phyloP scores from a whole-genome alignment of 1,284 basidiomycete species.

The Wallemia hederae region DNA sequence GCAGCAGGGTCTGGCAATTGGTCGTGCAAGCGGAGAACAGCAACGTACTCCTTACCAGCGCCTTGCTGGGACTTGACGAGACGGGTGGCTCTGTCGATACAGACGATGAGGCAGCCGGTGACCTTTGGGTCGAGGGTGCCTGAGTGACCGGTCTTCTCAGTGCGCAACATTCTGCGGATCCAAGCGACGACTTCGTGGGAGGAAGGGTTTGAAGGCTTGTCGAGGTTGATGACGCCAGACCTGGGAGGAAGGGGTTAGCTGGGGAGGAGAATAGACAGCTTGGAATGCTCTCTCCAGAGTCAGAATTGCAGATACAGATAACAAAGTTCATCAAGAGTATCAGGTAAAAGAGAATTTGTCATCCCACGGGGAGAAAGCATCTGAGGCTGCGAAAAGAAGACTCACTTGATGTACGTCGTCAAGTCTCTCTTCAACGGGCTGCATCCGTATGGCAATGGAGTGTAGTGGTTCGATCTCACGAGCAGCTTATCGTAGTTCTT shows the following conservation, averaged over 20 bases:
- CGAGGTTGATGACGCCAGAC: conserved; percentile 93
- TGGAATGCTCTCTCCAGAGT: not conserved
- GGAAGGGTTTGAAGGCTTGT: conserved; percentile 98
- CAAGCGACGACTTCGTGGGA: conserved; percentile 99
- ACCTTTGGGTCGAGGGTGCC: conserved; percentile 97
- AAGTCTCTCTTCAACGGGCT: conserved; percentile 86
- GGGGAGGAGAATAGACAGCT: not conserved
- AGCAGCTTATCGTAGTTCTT: conserved; percentile 97
- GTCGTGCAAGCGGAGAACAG: conserved; percentile 74
- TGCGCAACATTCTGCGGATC: conserved; percentile 78
- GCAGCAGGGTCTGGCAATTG: conserved; percentile 48
- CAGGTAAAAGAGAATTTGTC: not conserved
- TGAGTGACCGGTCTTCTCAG: conserved; percentile 94
- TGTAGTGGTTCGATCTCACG: conserved; percentile 86
- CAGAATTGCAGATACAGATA: conserved; percentile 1
- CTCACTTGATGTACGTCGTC: conserved; percentile 58
- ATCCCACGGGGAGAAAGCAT: not conserved
- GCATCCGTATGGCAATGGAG: conserved; percentile 73
- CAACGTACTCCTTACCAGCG: conserved; percentile 96
- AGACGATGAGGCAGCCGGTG: conserved; percentile 93
- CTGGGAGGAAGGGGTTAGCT: conserved; percentile 17
- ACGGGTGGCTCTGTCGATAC: conserved; percentile 96
- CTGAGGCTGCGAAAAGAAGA: not conserved
- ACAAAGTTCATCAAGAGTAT: not conserved
- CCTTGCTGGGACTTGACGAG: conserved; percentile 98